Evolutionary conservation across 352 stramenopile species (phyloP), one percentile per base, ranked within the genome.

Genomic region (Peronospora belbahrii): DNA sequence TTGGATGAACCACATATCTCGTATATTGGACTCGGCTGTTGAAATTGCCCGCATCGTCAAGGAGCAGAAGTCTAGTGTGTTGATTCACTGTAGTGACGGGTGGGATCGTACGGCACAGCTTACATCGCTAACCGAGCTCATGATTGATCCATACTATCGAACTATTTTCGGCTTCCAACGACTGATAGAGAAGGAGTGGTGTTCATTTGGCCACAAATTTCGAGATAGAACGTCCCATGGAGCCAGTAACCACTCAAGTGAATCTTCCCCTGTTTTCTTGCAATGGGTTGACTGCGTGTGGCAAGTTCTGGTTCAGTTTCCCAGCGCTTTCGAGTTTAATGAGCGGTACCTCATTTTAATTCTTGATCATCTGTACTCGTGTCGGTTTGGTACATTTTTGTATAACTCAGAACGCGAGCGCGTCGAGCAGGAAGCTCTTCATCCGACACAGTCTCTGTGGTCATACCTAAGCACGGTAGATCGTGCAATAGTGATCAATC

Each of bases 41-140:
- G 78, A 93, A 56, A 89, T 90, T 43, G 78, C 85, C 4, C 77
- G 78, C 0, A 70, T 88, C n/a, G 57, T 92, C 17, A 79, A 88
- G 14, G 64, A 83, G 18, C 62, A 88, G 15, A 83, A 83, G 56
- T 92, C 88, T 2, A 96, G 95, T 13, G 90, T 99, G 13, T 59
- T 99, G 25, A 76, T 98, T 43, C 96, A 99, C 62, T 99, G 97
- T 61, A 98, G 88, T 41, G 95, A 99, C 49, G 96, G 96, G 3
- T 99, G 97, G 97, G 97, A 99, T 43, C 78, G 88, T 7, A 97
- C 88, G 10, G 56, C 87, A n/a, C 88, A 97, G 43, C 62, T 97
- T 13, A 85, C 74, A 44, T 66, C 62, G 5, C 62, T 96, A 6
- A 67, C 84, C 2, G 66, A 95, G 56, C 44, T 97, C 15, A 70